Conservation (phyloP, 352 stramenopile species). For the Globisporangium orthogonon region DNA sequence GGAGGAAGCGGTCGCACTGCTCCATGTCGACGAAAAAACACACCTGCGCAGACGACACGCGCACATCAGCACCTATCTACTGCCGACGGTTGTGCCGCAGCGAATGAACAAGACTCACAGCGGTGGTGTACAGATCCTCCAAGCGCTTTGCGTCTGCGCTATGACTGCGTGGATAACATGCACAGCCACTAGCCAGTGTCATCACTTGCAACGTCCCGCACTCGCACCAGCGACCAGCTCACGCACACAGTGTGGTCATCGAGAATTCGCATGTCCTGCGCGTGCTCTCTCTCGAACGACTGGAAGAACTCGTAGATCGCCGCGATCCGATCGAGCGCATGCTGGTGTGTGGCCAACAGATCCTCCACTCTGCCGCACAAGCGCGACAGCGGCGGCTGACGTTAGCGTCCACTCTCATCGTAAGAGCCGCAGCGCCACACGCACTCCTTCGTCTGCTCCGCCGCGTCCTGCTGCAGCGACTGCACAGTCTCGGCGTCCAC, state of each 20-base stretch:
- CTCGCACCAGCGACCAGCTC: no score
- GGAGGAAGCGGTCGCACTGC: constrained; percentile 74
- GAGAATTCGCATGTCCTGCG: constrained; percentile 23
- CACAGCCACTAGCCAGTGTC: background rate
- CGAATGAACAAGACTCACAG: constrained; percentile 2
- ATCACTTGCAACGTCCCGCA: background rate
- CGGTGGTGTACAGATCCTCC: constrained; percentile 14
- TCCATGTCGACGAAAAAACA: constrained; percentile 86
- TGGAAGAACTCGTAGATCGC: constrained; percentile 60
- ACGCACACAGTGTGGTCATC: constrained; percentile 1
- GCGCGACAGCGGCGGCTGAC: background rate
- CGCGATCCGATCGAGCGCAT: constrained; percentile 51
- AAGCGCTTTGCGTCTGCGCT: constrained; percentile 6
- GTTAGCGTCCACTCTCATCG: background rate
- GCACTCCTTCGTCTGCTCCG: constrained; percentile 67
- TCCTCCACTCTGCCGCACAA: constrained; percentile 50
- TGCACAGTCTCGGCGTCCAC: constrained; percentile 77
- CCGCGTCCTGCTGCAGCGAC: constrained; percentile 66
- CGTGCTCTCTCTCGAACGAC: constrained; percentile 44
- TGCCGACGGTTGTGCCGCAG: no score
- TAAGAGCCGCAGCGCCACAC: constrained; percentile 2
- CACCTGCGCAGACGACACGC: constrained; percentile 22
- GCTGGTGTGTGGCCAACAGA: constrained; percentile 46
- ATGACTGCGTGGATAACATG: background rate
- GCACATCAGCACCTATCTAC: background rate